Percentiles rank a stretch among this genome's conserved stretches.
phyloP scores from a whole-genome alignment of 1,284 basidiomycete genomes.

The Pseudozyma sp. region DNA sequence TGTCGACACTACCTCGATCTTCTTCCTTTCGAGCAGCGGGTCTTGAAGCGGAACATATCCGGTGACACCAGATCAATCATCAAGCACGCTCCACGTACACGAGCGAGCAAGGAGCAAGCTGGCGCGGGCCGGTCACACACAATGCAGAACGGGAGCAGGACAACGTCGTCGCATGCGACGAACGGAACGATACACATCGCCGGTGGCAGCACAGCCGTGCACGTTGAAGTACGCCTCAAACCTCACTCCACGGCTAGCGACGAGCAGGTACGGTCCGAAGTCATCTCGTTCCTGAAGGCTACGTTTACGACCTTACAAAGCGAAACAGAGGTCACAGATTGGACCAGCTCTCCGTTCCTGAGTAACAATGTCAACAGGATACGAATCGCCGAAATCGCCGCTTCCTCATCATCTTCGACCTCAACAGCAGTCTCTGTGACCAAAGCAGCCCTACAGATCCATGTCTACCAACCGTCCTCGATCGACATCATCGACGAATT shows the following conservation, averaged over 20 bases:
- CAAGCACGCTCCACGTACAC: too few relatives aligned
- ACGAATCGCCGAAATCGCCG: conserved; percentile 75
- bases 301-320: conserved; percentile 71
- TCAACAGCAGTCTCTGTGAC: conserved; percentile 40
- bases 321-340: conserved; percentile 78
- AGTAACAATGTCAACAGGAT: conserved; percentile 81
- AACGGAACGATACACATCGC: not conserved
- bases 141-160: conserved; percentile 19
- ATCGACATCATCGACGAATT: conserved; percentile 82
- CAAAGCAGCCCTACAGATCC: conserved; percentile 71
- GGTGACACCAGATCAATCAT: too few relatives aligned
- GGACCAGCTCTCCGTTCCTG: conserved; percentile 75
- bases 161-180: conserved; percentile 3
- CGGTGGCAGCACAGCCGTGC: conserved; percentile 21
- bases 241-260: conserved; percentile 28
- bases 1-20: too few relatives aligned
- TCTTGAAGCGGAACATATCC: too few relatives aligned
- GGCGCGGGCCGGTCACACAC: not conserved
- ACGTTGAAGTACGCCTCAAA: conserved; percentile 38
- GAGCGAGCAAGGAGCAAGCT: not conserved
- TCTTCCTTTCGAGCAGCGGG: too few relatives aligned
- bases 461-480: conserved; percentile 85
- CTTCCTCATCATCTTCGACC: conserved; percentile 1
- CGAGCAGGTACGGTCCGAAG: conserved; percentile 14
- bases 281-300: conserved; percentile 14